Base-by-base conservation (phyloP, 352 stramenopile species). In the Phytophthora constricta region DNA sequence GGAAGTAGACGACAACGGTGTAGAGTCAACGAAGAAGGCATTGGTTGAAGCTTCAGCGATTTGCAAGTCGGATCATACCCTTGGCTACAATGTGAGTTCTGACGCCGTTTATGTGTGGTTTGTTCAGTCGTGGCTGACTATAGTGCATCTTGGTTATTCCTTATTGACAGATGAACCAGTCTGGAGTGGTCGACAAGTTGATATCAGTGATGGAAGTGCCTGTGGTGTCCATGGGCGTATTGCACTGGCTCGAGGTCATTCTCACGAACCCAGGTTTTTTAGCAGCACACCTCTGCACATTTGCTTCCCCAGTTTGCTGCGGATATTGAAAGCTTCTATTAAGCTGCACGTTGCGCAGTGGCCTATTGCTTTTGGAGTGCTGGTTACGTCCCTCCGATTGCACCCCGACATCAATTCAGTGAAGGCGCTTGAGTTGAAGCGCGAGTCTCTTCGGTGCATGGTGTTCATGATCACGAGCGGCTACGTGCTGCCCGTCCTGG, bases 381-480 rank as follows among this genome's bases (percentile, higher is more conserved):
- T 96, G 22, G 85, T 96, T 43, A 93, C 79, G 4, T 88, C 86
- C 1, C 62, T 96, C 5, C 77, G 81, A 2, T 41, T 94, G 26
- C 85, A 95, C 48, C 81, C 85, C 3, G 88, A 95, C 19, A 80
- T 91, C 26, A 95, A 96, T 28, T 85, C 88, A 1, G 86, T 96
- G 39, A 96, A 96, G 77, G 83, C 85, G 16, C 71, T 96, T 0
- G 88, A 96, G 47, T 70, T 95, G 37, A 95, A 95, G 62, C 83
- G 87, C 1, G 88, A 96, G 61, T 90, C 86, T 16, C 74, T 96
- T 41, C 82, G 88, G 2, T 93, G 80, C 34, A 95, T 96, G 88
- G 85, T 93, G 19, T 92, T 91, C 55, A 90, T 96, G 80, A 93
- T 96, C 64, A 93, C 86, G 5, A 91, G 80, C 60, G 88, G 88